Evolutionary conservation across 192 early-diverging fungal species (phyloP), one percentile per base, ranked within the genome.

Genomic region (Gigaspora rosea): DNA sequence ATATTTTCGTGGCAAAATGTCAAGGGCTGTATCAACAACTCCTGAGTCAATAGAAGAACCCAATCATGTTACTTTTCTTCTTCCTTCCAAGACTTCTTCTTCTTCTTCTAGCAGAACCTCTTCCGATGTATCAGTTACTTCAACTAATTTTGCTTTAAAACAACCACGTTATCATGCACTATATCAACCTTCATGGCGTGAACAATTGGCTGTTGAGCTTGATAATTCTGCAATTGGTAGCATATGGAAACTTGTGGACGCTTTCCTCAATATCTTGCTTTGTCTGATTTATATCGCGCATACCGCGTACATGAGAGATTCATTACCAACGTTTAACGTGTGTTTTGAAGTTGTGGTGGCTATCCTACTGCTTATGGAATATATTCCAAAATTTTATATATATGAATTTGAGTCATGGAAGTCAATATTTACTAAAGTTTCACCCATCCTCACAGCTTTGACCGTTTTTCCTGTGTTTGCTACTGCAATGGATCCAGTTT

Each of bases 381-480:
- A 76, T 63, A 9, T 67, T 66, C 75, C 75, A 22, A 76, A 76
- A 20, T 76, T 76, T 58, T 76, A 76, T 48, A 76, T 76, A 46
- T 48, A 56, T 12, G 35, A 76, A 35, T 76, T 76, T 10, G n/a
- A 50, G 15, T 76, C 75, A 7, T 76, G 75, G 75, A 18, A 33
- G 2, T 76, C 75, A 46, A 18, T 76, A 8, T 41, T 76, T 59
- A 76, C 75, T 11, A 18, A 48, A 22, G 27, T 52, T 41, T 54
- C 51, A 27, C 75, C 75, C 6, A 54, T 76, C 41, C 75, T 76
- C 10, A 76, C 75, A 15, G 12, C 54, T 41, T 46, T 76, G 10
- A 67, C 75, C 0, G 48, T 76, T 12, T 76, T 41, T 57, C 75
- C 75, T 13, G 50, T 54, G 2, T 8, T 67, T 15, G 32, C 32